Base-by-base conservation (phyloP, 2,329 filamentous ascomycete genomes). In the Aspergillus oerlinghausenensis region DNA sequence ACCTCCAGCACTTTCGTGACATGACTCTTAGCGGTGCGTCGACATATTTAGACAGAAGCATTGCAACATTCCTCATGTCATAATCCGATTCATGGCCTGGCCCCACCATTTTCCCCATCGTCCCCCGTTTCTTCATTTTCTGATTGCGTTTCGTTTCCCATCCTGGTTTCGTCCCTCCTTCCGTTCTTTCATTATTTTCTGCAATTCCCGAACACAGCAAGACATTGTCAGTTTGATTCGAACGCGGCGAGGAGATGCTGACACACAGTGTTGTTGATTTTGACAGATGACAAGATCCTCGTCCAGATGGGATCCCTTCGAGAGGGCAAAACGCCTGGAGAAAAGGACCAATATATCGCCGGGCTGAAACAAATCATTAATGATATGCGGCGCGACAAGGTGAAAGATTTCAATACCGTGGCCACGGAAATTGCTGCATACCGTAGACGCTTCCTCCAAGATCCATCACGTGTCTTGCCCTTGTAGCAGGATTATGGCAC, bases 11-110 rank as follows among this genome's bases (percentile, higher is more conserved):
- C 77, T 92, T 96, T 71, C 80, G 82, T 64, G 80, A 84, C 59
- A 88, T 93, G 77, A 79, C 77, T 67, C 78, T 90, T 69, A 84
- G 82, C 76, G 90, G 90, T 95, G 83, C 84, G 89, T 90, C 72
- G 65, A 73, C 65, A 63, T 64, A 64, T 65, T 68, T 62, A 65
- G 64, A 66, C 60, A 60, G 58, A 60, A 21, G 55, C 55, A 58
- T 54, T 67, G 61, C 62, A 65, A 63, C 60, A 61, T 57, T 49
- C 29, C 19, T 58, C 51, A 57, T 56, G 57, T 60, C 59, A 60
- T 51, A 59, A 49, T 26, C 42, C 54, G 54, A 59, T 60, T 63
- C 57, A 49, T 56, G 11, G 42, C 55, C 53, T 35, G 47, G 29
- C 48, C 45, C 29, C 55, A 54, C 45, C 21, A 43, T 23, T 10